Base-by-base conservation (phyloP, 768 basidiomycete species). In the Pleurotus cornucopiae region DNA sequence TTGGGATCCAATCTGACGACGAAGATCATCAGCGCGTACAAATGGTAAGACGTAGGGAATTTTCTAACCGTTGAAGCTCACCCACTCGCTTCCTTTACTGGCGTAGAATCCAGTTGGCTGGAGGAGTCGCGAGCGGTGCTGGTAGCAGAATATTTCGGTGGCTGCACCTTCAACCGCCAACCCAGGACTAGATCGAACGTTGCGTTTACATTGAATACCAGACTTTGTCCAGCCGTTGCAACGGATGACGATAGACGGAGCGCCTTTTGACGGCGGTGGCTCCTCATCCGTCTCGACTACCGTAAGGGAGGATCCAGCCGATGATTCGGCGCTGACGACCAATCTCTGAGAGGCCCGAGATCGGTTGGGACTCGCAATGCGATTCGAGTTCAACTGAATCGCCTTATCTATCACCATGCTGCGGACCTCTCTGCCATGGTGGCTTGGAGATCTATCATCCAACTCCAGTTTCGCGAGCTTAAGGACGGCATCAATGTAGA, bases 141-240 rank as follows among this genome's bases (percentile, higher is more conserved):
- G 83, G 65, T 75, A 73, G 61, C 88, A 91, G 66, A 84, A 90
- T 14, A 77, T 65, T 45, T 76, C 72, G 6, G 75, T 63, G 23
- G 62, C 66, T 18, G 61, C 61, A 14, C 75, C 69, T 39, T 63
- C 64, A 37, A 71, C 71, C 37, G 74, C 67, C 40, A 67, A 57
- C 16, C 57, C 60, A 18, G 59, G 46, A 14, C 60, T 59, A 11
- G 73, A 61, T 61, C 83, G 86, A 38, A 89, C 78, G 58, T 69
- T 73, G 54, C 87, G 80, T 39, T 71, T 75, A 61, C 91, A 93
- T 37, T 70, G 81, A 60, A 78, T 80, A 7, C 82, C 85, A 12
- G 79, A 72, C 64, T 82, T 83, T n/a, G 88, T 91, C 38, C 77
- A 70, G 4, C 82, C 87, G 57, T 74, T 74, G 63, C 90, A 92